These are phyloP conservation scores for Fagopyrum esculentum DNA, from an alignment of 148 eudicot species.

Conservation along the genomic window DNA sequence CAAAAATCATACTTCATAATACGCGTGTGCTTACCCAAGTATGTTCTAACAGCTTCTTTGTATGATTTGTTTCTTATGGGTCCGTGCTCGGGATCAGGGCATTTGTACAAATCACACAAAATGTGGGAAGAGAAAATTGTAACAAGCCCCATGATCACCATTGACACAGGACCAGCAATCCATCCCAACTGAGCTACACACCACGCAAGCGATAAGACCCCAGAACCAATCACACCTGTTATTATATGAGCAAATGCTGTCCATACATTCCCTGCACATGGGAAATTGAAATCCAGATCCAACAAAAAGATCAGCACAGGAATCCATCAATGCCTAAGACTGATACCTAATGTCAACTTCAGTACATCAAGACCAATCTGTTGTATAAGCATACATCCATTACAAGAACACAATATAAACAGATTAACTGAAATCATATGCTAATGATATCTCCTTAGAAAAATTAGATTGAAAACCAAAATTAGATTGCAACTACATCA, in stretches of 20 bases:
- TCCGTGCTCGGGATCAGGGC: conserved; percentile 27
- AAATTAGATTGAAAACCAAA: not conserved
- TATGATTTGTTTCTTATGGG: conserved; percentile 21
- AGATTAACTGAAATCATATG: too few relatives aligned
- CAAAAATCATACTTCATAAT: not conserved
- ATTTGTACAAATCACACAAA: conserved; percentile 25
- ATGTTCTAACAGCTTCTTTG: conserved; percentile 22
- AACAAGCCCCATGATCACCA: conserved; percentile 22
- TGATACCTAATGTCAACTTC: not conserved
- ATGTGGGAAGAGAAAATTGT: conserved; percentile 24
- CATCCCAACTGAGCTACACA: conserved; percentile 33
- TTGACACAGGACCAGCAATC: conserved; percentile 27
- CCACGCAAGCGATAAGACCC: conserved; percentile 34
- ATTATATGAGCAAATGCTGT: conserved; percentile 34
- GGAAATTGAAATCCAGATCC: not conserved
- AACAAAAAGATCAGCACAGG: conserved; percentile 1
- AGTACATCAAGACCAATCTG: not conserved
- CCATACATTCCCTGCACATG: conserved; percentile 27
- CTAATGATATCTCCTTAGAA: too few relatives aligned
- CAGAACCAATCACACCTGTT: conserved; percentile 33
- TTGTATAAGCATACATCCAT: not conserved
- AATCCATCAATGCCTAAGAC: not conserved
- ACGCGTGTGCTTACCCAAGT: conserved; percentile 17
- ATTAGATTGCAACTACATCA: not conserved
- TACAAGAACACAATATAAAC: not conserved